phyloP scores from a whole-genome alignment of 495 filamentous ascomycete genomes.

The Penicillium angulare region DNA sequence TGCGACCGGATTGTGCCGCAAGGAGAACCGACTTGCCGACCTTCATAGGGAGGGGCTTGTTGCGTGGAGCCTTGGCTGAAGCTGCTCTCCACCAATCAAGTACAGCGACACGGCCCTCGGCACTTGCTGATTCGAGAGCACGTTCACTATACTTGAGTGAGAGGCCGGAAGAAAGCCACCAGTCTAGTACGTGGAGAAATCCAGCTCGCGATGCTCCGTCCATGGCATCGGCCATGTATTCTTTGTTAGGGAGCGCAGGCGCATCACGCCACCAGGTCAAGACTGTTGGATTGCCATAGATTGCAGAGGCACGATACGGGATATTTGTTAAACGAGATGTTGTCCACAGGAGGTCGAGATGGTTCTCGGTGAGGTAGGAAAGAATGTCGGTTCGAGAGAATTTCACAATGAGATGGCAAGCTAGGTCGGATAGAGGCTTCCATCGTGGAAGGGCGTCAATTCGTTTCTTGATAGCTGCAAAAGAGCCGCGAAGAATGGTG shows the following conservation, averaged over 20 bases:
- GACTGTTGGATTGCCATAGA: slow-evolving; percentile 81
- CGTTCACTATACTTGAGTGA: slow-evolving; percentile 79
- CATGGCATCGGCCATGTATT: slow-evolving; percentile 75
- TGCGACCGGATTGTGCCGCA: slow-evolving; percentile 75
- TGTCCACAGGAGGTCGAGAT: slow-evolving; percentile 76
- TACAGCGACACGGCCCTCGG: slow-evolving; percentile 76
- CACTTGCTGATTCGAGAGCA: slow-evolving; percentile 81
- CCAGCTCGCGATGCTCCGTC: slow-evolving; percentile 83
- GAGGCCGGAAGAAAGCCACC: slow-evolving; percentile 83
- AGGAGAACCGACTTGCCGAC: slow-evolving; percentile 77
- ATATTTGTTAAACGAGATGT: slow-evolving; percentile 79
- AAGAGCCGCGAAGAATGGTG: slow-evolving; percentile 69
- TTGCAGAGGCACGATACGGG: slow-evolving; percentile 78
- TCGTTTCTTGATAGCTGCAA: slow-evolving; percentile 65
- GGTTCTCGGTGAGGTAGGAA: slow-evolving; percentile 72
- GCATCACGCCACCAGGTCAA: slow-evolving; percentile 86
- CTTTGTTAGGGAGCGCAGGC: slow-evolving; percentile 73
- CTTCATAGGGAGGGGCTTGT: slow-evolving; percentile 57
- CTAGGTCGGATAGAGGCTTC: slow-evolving; percentile 72
- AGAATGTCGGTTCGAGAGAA: slow-evolving; percentile 79
- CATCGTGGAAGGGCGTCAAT: slow-evolving; percentile 65
- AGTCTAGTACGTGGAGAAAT: slow-evolving; percentile 80
- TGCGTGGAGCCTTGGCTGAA: slow-evolving; percentile 27
- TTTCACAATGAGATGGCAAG: slow-evolving; percentile 86
- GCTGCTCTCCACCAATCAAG: slow-evolving; percentile 88